Percentiles rank a stretch among this genome's conserved stretches.
Conservation (phyloP, 2,329 filamentous ascomycete species). For the Cordyceps javanica region DNA sequence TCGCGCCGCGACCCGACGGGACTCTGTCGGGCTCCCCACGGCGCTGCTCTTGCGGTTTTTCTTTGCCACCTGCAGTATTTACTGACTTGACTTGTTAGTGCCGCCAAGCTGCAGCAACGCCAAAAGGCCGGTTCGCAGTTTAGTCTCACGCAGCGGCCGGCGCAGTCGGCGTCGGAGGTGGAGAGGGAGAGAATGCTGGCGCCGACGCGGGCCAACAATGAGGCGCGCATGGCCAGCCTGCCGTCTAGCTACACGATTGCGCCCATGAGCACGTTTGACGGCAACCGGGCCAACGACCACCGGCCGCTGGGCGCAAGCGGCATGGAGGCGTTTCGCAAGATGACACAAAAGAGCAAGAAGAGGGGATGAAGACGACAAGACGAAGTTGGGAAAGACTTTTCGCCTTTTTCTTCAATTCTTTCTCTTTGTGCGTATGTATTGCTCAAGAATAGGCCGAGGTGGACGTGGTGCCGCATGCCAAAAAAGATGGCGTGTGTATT, state of each 20-base stretch:
- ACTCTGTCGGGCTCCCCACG: background rate
- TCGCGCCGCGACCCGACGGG: no score
- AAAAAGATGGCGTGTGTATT: background rate
- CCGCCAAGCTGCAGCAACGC: slow-evolving; percentile 47
- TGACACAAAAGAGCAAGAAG: slow-evolving; percentile 60
- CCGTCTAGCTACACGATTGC: slow-evolving; percentile 55
- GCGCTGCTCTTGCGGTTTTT: background rate
- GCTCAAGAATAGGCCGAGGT: no score
- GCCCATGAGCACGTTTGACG: slow-evolving; percentile 56
- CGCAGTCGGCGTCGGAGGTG: slow-evolving; percentile 36
- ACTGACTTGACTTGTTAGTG: slow-evolving; percentile 28
- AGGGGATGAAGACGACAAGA: slow-evolving; percentile 16
- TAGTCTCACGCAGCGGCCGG: slow-evolving; percentile 44
- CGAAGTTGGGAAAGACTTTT: background rate
- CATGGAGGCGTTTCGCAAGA: slow-evolving; percentile 59
- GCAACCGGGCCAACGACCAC: slow-evolving; percentile 43
- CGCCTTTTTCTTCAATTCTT: background rate
- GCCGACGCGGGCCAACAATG: slow-evolving; percentile 47
- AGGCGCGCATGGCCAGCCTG: slow-evolving; percentile 48
- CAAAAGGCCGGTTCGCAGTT: slow-evolving; percentile 43
- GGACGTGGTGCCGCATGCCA: background rate
- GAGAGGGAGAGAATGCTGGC: slow-evolving; percentile 55
- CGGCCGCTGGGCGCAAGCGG: slow-evolving; percentile 58
- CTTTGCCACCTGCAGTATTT: background rate
- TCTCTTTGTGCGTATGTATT: no score